These are phyloP conservation scores for Fusarium tanahbumbuense DNA, from an alignment of 2,329 filamentous ascomycete species.

Conservation along the genomic window DNA sequence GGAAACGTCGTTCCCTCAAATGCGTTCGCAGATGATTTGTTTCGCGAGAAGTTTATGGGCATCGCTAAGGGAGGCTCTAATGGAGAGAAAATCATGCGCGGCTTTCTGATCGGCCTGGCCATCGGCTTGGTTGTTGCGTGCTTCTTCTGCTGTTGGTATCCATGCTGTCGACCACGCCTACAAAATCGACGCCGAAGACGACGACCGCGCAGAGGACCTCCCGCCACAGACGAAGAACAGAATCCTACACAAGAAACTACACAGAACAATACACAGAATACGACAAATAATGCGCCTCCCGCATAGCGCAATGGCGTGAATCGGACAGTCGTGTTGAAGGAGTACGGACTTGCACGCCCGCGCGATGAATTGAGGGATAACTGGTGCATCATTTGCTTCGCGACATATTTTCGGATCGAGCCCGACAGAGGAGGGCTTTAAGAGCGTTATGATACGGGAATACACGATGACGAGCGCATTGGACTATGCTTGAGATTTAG, in stretches of 20 bases:
- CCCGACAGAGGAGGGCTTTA: background rate
- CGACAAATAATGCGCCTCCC: constrained; percentile 20
- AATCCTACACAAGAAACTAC: background rate
- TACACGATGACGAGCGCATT: background rate
- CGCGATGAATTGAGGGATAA: background rate
- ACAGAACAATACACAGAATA: constrained; percentile 4
- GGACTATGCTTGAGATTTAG: background rate
- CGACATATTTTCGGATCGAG: background rate
- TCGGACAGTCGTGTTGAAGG: background rate
- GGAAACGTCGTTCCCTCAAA: constrained; percentile 26
- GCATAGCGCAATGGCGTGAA: constrained; percentile 4
- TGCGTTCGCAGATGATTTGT: constrained; percentile 44
- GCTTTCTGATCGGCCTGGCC: constrained; percentile 51
- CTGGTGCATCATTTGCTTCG: background rate
- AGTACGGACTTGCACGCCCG: background rate
- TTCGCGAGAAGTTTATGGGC: constrained; percentile 45
- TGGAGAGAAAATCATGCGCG: constrained; percentile 50
- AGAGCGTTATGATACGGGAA: constrained; percentile 1
- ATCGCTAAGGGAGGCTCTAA: constrained; percentile 48
- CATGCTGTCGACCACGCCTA: constrained; percentile 44
- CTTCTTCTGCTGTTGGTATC: constrained; percentile 51
- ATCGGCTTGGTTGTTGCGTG: constrained; percentile 49
- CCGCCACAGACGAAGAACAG: constrained; percentile 33
- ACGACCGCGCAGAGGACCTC: constrained; percentile 33
- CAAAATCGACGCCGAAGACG: constrained; percentile 34